These are phyloP conservation scores for Spergularia marina DNA, from an alignment of 148 eudicot genomes.

Conservation along the genomic window DNA sequence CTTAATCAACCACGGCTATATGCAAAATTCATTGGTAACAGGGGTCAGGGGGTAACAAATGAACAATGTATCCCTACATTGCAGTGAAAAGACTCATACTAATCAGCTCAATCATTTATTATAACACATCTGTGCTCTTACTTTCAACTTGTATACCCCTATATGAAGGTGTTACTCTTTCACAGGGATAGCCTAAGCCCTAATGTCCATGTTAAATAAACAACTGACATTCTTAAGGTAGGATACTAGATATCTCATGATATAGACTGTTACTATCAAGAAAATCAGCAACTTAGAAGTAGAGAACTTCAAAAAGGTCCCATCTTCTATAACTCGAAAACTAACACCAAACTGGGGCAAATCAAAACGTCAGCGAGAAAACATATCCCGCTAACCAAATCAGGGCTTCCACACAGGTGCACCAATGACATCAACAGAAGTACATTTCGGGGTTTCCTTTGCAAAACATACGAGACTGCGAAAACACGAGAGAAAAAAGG, in stretches of 20 bases:
- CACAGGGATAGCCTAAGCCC: no score
- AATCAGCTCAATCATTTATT: no score
- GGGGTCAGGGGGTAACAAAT: no score
- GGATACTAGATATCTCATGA: no score
- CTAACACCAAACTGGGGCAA: not conserved
- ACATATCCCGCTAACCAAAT: not conserved
- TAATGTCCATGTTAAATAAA: no score
- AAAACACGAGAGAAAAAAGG: not conserved
- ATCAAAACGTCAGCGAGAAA: not conserved
- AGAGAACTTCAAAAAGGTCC: not conserved
- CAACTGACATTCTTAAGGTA: no score
- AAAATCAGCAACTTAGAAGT: no score
- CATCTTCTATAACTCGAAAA: not conserved
- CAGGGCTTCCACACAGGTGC: not conserved
- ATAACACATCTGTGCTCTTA: no score
- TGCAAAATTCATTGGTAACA: not conserved
- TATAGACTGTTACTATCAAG: no score
- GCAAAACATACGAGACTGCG: slow-evolving; percentile 6
- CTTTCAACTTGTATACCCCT: no score
- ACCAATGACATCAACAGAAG: not conserved
- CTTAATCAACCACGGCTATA: not conserved
- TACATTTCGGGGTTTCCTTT: not conserved
- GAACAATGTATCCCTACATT: not conserved
- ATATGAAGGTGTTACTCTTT: no score
- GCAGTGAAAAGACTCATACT: no score